Conservation (phyloP, 1,284 basidiomycete genomes). For the Caloboletus inedulis region DNA sequence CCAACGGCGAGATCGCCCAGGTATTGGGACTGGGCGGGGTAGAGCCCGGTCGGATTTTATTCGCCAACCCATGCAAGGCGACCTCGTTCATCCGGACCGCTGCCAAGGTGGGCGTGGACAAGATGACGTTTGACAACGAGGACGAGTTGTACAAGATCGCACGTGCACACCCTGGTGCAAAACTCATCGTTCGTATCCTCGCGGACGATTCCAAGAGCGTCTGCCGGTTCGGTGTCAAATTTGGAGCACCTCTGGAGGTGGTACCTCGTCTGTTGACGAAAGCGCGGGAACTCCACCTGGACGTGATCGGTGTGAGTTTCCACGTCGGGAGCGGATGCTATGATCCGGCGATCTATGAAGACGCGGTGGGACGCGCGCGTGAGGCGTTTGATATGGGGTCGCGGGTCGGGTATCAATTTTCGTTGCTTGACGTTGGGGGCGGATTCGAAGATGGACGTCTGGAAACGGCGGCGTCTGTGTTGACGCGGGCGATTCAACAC, state of each 20-base stretch:
- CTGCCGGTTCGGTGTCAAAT: constrained; percentile 94
- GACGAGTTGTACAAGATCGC: constrained; percentile 98
- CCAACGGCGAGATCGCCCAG: constrained; percentile 87
- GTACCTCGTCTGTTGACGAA: constrained; percentile 80
- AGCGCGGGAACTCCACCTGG: constrained; percentile 77
- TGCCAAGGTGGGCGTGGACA: constrained; percentile 73
- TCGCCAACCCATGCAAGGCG: constrained; percentile 99
- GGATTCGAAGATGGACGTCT: constrained; percentile 94
- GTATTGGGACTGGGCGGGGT: constrained; percentile 75
- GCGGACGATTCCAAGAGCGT: constrained; percentile 96
- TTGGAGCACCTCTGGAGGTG: constrained; percentile 85
- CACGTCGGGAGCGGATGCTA: constrained; percentile 98
- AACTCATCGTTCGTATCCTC: constrained; percentile 91
- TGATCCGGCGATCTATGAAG: constrained; percentile 86
- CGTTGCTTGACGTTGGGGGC: constrained; percentile 89
- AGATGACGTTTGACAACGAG: constrained; percentile 98
- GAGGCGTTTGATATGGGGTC: constrained; percentile 86
- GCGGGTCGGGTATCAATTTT: constrained; percentile 80
- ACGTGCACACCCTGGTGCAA: constrained; percentile 76
- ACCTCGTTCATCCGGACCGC: constrained; percentile 90
- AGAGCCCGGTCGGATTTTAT: constrained; percentile 83
- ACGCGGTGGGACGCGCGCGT: constrained; percentile 84
- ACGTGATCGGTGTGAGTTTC: constrained; percentile 96
- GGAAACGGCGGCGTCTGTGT: constrained; percentile 73
- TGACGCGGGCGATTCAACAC: constrained; percentile 70